Evolutionary conservation across 129 eudicot species (phyloP), one percentile per base, ranked within the genome.

Genomic region (Chrysanthemum makinoi): DNA sequence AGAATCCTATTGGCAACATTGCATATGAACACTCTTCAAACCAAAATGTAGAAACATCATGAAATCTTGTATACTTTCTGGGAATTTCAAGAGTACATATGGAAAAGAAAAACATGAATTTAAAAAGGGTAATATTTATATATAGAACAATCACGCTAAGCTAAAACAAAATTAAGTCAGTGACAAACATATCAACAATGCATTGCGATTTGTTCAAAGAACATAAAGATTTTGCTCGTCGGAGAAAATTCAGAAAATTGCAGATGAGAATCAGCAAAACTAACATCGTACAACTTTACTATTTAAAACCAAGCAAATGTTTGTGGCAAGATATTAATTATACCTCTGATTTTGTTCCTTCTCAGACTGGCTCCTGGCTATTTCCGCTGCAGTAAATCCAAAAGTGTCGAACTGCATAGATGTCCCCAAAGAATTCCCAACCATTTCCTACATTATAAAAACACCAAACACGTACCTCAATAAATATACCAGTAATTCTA

Each of bases 341-440:
- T 18, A 94, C 98, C 99, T 94, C 75, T 90, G 82, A 50, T 81
- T 83, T 76, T 90, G 97, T 66, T 95, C 97, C 80, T 84, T 95
- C 74, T 95, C 97, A 63, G 87, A 88, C 76, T 95, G 91, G 79
- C 86, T 84, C n/a, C 91, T 89, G 51, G 99, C 97, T 75, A 84
- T 73, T 60, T 95, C 99, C 13, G 93, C 94, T 44, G 99, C 99
- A n/a, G 99, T 95, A 67, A 82, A 84, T 68, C 99, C 97, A 58
- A 95, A 95, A 22, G 99, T 95, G 66, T 95, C 99, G 68, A 90
- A 95, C 82, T 95, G 86, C 83, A 84, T 82, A 10, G 97, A 90
- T 62, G 97, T 86, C 69, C 94, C 96, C 84, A 95, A 75, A 57
- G 88, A 84, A 77, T 86, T 79, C 57, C 91, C 96, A 79, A 82